Percentiles rank a stretch among this genome's conserved stretches.
Conservation (phyloP, 352 stramenopile species). For the Globisporangium canariense region DNA sequence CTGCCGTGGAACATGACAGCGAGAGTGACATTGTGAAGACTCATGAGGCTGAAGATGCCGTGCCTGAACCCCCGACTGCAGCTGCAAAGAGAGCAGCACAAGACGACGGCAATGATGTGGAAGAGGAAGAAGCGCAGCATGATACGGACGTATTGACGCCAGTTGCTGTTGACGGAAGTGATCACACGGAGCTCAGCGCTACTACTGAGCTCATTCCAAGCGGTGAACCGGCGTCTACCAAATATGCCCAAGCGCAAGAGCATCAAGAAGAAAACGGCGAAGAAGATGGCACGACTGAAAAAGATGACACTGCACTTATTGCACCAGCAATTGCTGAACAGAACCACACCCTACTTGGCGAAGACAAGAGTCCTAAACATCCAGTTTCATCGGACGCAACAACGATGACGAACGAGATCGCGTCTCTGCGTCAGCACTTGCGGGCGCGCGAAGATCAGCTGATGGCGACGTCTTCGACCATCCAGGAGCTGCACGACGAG, state of each 20-base stretch:
- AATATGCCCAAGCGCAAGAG: not conserved
- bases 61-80: not conserved
- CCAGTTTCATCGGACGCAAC: not conserved
- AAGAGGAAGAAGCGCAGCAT: constrained; percentile 1
- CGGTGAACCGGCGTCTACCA: not conserved
- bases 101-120: constrained; percentile 7
- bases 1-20: not conserved
- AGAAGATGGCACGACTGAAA: not conserved
- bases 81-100: not conserved
- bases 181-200: not conserved
- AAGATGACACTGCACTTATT: not conserved
- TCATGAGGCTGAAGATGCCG: not conserved
- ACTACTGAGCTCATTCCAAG: not conserved
- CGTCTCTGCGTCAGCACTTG: constrained; percentile 36
- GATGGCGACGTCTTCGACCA: constrained; percentile 53
- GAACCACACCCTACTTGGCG: not conserved
- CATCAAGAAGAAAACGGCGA: not conserved
- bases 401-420: constrained; percentile 14
- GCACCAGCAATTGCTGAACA: not conserved
- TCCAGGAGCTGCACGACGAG: constrained; percentile 72
- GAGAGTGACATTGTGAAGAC: no score
- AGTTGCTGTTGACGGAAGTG: not conserved
- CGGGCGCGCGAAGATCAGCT: constrained; percentile 60
- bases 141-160: not conserved
- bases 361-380: not conserved